Evolutionary conservation across 2,329 filamentous ascomycete species (phyloP).

Genomic region (Lasiodiplodia sp.): DNA sequence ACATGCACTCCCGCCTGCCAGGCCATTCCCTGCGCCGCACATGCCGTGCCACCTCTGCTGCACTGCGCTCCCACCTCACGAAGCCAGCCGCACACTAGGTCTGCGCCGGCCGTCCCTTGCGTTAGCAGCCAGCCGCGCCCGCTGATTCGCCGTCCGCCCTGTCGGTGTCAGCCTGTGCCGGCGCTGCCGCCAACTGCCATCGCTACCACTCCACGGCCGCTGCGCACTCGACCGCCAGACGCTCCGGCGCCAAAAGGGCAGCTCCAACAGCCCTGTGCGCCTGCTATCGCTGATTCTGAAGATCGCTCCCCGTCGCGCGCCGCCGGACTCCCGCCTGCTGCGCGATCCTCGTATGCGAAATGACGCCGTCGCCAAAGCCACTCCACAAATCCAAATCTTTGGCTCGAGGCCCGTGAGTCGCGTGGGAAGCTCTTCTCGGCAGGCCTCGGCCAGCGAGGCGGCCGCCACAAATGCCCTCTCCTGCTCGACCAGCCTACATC

Average conservation of each 20-base stretch:
- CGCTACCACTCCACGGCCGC: neutral
- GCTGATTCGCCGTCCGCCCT: neutral
- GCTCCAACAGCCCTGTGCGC: too few species aligned
- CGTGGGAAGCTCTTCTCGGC: neutral
- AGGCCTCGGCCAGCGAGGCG: neutral
- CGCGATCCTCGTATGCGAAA: slow-evolving; percentile 25
- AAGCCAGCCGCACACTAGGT: neutral
- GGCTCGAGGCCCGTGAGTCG: neutral
- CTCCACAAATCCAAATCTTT: slow-evolving; percentile 1
- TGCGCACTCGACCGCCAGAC: neutral
- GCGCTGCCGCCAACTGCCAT: neutral
- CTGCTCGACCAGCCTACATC: neutral
- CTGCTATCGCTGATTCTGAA: neutral
- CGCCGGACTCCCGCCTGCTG: neutral
- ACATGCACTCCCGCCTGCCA: slow-evolving; percentile 12
- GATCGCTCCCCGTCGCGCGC: neutral
- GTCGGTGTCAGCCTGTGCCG: neutral
- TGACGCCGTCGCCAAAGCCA: slow-evolving; percentile 18
- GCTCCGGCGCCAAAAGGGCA: neutral
- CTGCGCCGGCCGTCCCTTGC: neutral
- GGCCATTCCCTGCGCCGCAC: slow-evolving; percentile 12
- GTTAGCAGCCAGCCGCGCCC: neutral
- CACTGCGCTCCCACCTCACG: neutral
- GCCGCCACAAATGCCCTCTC: neutral
- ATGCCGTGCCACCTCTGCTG: neutral